Conservation (phyloP, 768 basidiomycete genomes). For the Dictyophora rubrovolvata region DNA sequence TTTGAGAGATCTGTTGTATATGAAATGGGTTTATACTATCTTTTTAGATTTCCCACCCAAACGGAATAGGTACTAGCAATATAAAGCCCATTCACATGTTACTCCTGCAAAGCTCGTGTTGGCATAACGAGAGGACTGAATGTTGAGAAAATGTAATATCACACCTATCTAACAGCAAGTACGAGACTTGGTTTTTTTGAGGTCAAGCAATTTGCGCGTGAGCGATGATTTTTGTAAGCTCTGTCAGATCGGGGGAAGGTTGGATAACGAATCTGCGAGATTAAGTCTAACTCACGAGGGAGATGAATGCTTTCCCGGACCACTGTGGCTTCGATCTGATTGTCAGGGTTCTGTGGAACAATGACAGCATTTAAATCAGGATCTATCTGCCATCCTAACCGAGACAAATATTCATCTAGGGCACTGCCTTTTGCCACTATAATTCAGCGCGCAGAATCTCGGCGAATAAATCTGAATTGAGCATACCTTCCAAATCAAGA, state of each 20-base stretch:
- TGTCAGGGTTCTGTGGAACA: constrained; percentile 77
- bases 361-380: constrained; percentile 43
- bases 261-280: constrained; percentile 4
- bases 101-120: no score
- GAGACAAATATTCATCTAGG: constrained; percentile 48
- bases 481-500: constrained; percentile 51
- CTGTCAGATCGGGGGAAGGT: constrained; percentile 25
- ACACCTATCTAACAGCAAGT: neutral
- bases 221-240: constrained; percentile 65
- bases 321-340: constrained; percentile 77
- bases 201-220: constrained; percentile 47
- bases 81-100: no score
- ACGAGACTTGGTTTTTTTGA: constrained; percentile 4
- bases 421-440: constrained; percentile 33
- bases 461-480: neutral
- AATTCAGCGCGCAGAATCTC: neutral
- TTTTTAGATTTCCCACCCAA: no score
- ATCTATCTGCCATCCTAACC: constrained; percentile 60
- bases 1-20: no score
- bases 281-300: constrained; percentile 48
- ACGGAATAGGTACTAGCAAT: no score
- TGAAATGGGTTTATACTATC: no score
- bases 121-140: no score
- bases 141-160: no score
- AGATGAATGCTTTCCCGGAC: constrained; percentile 77